Evolutionary conservation across 495 filamentous ascomycete genomes (phyloP), one percentile per base, ranked within the genome.

Genomic region (Penicillium taxi): DNA sequence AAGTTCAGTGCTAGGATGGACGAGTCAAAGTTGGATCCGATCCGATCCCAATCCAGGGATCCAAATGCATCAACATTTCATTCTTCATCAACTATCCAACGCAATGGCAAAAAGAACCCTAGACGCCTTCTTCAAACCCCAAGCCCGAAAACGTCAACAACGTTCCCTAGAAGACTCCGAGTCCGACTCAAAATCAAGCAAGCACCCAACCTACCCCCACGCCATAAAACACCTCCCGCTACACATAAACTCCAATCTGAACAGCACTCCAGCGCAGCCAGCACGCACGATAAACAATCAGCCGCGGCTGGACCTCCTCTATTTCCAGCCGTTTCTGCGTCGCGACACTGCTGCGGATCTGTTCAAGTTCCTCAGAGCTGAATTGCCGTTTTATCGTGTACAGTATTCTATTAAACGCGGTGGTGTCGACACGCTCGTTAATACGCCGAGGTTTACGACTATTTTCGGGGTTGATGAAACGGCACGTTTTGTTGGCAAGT

Each of bases 351-450:
- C 70, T 6, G 64, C 59, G 9, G 61, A 77, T 34, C 65, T 85
- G 1, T 88, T 84, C 60, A 50, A 76, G 9, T 81, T 81, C 53
- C 66, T 85, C 0, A 70, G 80, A 0, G 45, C 55, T 9, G 63
- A 77, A 28, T 52, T 86, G 7, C 78, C 78, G 28, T 88, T 85
- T 56, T 86, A 86, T 53, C 67, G 80, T 11, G 82, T 86, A 0
- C 63, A 75, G 35, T 86, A 87, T 53, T 71, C 61, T 9, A 83
- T 83, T 47, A 77, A 74, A 29, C 67, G 81, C 17, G 71, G 68
- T 3, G 61, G 66, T 0, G 41, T 66, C 1, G 66, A 77, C n/a
- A 80, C 74, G 0, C 44, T 61, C 4, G 75, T 86, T 37, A 74
- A 68, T 30, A 86, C 81, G 5, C 83, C 82, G 2, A 67, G 80